phyloP scores from a whole-genome alignment of 176 grass and related monocot genomes.

The Pontederia paniculata region DNA sequence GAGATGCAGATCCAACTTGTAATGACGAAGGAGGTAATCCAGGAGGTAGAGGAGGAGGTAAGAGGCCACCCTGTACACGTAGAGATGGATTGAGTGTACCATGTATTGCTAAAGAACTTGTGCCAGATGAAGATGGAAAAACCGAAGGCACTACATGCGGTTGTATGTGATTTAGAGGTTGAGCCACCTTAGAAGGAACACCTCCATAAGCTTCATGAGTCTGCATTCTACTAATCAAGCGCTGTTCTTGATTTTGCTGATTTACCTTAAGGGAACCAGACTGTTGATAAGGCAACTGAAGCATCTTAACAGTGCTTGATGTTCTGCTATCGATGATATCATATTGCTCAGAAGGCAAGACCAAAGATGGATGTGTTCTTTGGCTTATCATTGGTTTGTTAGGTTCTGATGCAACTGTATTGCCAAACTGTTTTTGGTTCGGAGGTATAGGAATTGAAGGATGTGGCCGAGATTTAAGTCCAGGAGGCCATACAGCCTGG shows the following conservation, averaged over 20 bases:
- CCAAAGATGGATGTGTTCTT: slow-evolving; percentile 45
- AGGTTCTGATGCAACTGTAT: slow-evolving; percentile 31
- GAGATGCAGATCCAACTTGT: slow-evolving; percentile 41
- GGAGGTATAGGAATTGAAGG: slow-evolving; percentile 26
- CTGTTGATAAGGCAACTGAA: slow-evolving; percentile 30
- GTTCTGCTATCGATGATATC: slow-evolving; percentile 31
- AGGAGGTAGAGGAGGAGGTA: slow-evolving; percentile 52
- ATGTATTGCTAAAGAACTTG: slow-evolving; percentile 26
- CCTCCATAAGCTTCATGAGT: slow-evolving; percentile 34
- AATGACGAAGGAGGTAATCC: slow-evolving; percentile 35
- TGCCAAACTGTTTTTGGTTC: slow-evolving; percentile 42
- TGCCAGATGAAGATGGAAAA: slow-evolving; percentile 30
- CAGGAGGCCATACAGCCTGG: slow-evolving; percentile 24
- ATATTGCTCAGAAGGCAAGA: slow-evolving; percentile 45
- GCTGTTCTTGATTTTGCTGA: slow-evolving; percentile 35
- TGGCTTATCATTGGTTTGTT: slow-evolving; percentile 30
- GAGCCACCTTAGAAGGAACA: slow-evolving; percentile 17
- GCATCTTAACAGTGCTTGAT: slow-evolving; percentile 20
- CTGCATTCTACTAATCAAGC: slow-evolving; percentile 29
- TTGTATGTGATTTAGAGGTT: slow-evolving; percentile 25
- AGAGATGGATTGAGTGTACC: slow-evolving; percentile 4
- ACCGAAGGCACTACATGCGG: slow-evolving; percentile 29
- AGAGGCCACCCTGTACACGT: slow-evolving; percentile 23
- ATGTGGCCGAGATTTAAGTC: slow-evolving; percentile 29
- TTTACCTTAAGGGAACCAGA: slow-evolving; percentile 31